Evolutionary conservation across 768 basidiomycete species (phyloP), one percentile per base, ranked within the genome.

Genomic region (Termitomyces sp.): DNA sequence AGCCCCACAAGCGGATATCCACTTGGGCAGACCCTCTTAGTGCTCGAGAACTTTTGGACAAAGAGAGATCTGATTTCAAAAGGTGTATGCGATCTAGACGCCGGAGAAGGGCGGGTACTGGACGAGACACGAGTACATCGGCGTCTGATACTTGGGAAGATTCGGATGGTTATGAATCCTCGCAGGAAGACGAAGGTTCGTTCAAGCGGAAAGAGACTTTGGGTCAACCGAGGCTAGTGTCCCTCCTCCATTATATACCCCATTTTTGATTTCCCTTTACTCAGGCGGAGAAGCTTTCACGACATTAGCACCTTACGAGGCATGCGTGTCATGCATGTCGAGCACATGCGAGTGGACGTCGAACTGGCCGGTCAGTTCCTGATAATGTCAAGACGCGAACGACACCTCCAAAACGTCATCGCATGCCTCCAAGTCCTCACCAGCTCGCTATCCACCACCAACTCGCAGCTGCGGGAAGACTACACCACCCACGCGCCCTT

Each of bases 311-410:
- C 80, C n/a, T 75, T 85, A 61, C 73, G 70, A 40, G 73, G 73
- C 49, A 66, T 78, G 58, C 73, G 73, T 36, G 72, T 85, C 12
- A 68, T 90, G 44, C 77, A 79, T 3, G 60, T 77, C 7, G 86
- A 90, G 55, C 76, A 80, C 64, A 88, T 92, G 87, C 80, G 78
- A 51, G 82, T 89, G 43, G 90, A 92, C 64, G 90, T 91, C 38
- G 88, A 87, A 64, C 75, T 92, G 16, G 86, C 86, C 65, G 88
- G 87, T 4, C 86, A 92, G 65, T 68, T 88, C 48, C 74, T 92
- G 22, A 79, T 87, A 62, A 82, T 90, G 83, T 74, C 73, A 35
- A 74, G 90, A 44, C 78, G 90, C 64, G 85, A 86, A 66, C 74
- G 77, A 58, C 89, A 92, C 68, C 73, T 92, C 36, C 75, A 73